Evolutionary conservation across 352 stramenopile genomes (phyloP).

Genomic region (Phytophthora pseudosyringae): DNA sequence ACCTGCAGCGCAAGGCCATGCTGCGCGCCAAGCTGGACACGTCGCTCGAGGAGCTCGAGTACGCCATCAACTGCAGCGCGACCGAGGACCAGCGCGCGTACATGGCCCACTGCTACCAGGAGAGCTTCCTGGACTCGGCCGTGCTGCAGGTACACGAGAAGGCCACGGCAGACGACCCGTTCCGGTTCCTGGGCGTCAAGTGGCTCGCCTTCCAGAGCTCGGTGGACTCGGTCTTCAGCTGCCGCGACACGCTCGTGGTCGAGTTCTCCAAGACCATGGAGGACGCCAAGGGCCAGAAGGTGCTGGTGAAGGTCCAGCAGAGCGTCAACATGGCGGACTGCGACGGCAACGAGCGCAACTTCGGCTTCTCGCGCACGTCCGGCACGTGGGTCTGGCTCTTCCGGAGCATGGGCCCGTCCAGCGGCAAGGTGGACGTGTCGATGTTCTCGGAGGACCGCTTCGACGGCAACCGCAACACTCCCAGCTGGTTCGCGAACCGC

Average conservation of each 20-base stretch:
- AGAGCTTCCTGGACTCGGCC: slow-evolving; percentile 75
- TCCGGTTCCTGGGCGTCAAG: slow-evolving; percentile 79
- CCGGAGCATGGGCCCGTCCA: slow-evolving; percentile 55
- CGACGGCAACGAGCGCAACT: slow-evolving; percentile 54
- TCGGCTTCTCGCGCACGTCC: slow-evolving; percentile 66
- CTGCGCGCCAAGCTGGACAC: slow-evolving; percentile 72
- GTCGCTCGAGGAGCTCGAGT: slow-evolving; percentile 75
- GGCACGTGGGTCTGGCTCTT: slow-evolving; percentile 66
- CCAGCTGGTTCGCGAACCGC: slow-evolving; percentile 74
- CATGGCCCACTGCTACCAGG: slow-evolving; percentile 71
- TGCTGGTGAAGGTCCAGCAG: slow-evolving; percentile 68
- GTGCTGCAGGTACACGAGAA: slow-evolving; percentile 73
- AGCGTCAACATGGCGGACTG: slow-evolving; percentile 61
- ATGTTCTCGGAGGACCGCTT: slow-evolving; percentile 47
- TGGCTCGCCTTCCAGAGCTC: slow-evolving; percentile 77
- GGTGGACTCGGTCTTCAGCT: slow-evolving; percentile 72
- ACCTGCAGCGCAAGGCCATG: slow-evolving; percentile 54
- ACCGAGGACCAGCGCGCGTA: slow-evolving; percentile 70
- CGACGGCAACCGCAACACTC: slow-evolving; percentile 59
- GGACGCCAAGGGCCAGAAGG: slow-evolving; percentile 60
- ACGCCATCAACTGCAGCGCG: slow-evolving; percentile 62
- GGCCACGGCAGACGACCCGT: slow-evolving; percentile 54
- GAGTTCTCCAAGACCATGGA: slow-evolving; percentile 69
- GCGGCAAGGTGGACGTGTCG: slow-evolving; percentile 62
- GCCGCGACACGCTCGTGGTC: slow-evolving; percentile 63